Evolutionary conservation across 2,329 filamentous ascomycete species (phyloP).

Genomic region (Fusarium equiseti): DNA sequence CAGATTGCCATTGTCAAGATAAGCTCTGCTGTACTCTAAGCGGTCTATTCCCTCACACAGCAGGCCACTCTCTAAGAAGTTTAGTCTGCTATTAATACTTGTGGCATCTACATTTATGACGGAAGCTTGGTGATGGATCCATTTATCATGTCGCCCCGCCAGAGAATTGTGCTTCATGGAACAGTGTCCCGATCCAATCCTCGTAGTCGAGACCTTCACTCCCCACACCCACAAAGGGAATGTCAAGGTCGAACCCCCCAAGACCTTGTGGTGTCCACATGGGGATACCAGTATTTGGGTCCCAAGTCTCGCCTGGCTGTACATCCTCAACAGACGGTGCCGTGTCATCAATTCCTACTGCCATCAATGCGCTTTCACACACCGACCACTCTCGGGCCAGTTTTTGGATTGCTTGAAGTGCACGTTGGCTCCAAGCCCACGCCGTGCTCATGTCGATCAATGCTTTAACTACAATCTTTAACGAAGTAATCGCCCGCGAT

Average conservation of each 20-base stretch:
- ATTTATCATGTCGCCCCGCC: background rate
- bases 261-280: background rate
- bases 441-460: constrained; percentile 3
- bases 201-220: background rate
- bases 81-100: background rate
- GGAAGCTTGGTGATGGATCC: background rate
- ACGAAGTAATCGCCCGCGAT: background rate
- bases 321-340: rapidly evolving
- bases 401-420: background rate
- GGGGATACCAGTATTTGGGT: background rate
- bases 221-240: background rate
- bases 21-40: background rate
- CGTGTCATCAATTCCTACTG: background rate
- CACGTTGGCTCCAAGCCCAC: constrained; percentile 10
- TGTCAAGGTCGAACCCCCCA: background rate
- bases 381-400: background rate
- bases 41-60: background rate
- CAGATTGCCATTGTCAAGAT: background rate
- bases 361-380: background rate
- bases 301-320: background rate
- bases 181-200: background rate
- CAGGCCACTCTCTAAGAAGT: background rate
- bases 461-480: background rate
- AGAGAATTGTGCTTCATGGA: background rate
- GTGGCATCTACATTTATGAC: background rate